A percentile compares a stretch with the other conserved stretches of the same genome.
Evolutionary conservation across 2,329 filamentous ascomycete species (phyloP).

Genomic region (Botrytis deweyae): DNA sequence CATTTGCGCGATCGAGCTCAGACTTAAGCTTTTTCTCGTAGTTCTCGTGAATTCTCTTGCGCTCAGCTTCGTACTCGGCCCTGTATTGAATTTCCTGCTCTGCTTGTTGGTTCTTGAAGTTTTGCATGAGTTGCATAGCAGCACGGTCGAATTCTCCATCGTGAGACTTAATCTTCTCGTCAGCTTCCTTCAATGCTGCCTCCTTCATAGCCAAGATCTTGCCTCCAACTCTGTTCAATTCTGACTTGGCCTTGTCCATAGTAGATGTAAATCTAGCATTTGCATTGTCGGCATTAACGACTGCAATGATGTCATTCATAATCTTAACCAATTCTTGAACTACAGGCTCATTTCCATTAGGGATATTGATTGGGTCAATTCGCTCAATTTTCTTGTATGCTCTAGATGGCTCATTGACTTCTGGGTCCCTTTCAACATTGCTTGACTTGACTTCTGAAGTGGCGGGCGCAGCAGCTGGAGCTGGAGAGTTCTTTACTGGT

Average conservation of each 20-base stretch:
- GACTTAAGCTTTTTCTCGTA: slow-evolving; percentile 80
- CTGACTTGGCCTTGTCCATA: slow-evolving; percentile 80
- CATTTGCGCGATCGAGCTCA: slow-evolving; percentile 74
- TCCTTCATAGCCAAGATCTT: slow-evolving; percentile 73
- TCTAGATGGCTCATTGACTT: slow-evolving; percentile 65
- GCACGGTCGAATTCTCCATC: slow-evolving; percentile 82
- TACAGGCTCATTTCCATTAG: slow-evolving; percentile 77
- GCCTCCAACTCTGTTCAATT: slow-evolving; percentile 73
- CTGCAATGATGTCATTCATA: slow-evolving; percentile 92
- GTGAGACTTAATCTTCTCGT: slow-evolving; percentile 55
- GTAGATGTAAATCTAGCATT: slow-evolving; percentile 74
- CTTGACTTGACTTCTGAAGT: slow-evolving; percentile 32
- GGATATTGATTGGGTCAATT: slow-evolving; percentile 76
- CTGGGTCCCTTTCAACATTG: slow-evolving; percentile 48
- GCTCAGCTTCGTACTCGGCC: slow-evolving; percentile 84
- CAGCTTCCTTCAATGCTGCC: slow-evolving; percentile 73
- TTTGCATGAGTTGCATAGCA: slow-evolving; percentile 80
- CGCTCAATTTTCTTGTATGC: slow-evolving; percentile 61
- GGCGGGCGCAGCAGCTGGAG: slow-evolving; percentile 24
- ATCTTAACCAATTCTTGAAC: slow-evolving; percentile 93
- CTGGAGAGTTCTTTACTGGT: slow-evolving; percentile 26
- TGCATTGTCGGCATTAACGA: slow-evolving; percentile 83
- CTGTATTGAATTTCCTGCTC: slow-evolving; percentile 81
- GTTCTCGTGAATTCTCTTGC: slow-evolving; percentile 70
- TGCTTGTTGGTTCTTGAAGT: slow-evolving; percentile 81